These are phyloP conservation scores for Thermothelomyces thermophilus DNA, from an alignment of 2,329 filamentous ascomycete species.

Conservation along the genomic window DNA sequence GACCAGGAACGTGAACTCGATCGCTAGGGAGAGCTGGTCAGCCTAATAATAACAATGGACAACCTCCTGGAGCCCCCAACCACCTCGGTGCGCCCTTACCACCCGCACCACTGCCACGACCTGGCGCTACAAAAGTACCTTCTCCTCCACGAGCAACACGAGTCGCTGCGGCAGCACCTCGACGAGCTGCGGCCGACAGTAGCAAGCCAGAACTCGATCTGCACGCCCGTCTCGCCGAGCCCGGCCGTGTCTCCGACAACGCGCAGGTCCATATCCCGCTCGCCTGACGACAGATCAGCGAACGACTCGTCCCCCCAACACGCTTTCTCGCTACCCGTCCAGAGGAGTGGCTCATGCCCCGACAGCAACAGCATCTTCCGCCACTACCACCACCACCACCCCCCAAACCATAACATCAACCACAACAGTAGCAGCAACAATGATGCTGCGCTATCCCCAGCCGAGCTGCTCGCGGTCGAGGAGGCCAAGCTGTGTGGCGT, in stretches of 20 bases:
- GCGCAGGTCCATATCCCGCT: conserved; percentile 50
- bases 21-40: conserved; percentile 1
- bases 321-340: conserved; percentile 24
- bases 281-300: conserved; percentile 45
- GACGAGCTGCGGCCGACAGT: conserved; percentile 40
- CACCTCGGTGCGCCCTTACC: conserved; percentile 4
- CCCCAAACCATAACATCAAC: conserved; percentile 7
- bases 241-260: conserved; percentile 57
- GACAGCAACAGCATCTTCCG: conserved; percentile 20
- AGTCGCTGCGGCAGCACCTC: conserved; percentile 45
- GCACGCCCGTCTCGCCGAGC: conserved; percentile 35
- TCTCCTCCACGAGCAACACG: conserved; percentile 47
- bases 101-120: conserved; percentile 34
- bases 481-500: conserved; percentile 49
- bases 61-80: conserved; percentile 15
- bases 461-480: conserved; percentile 45
- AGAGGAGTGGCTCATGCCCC: conserved; percentile 28
- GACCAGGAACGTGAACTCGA: conserved; percentile 9
- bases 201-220: conserved; percentile 25
- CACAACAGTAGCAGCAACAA: too few species aligned
- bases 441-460: conserved; percentile 40
- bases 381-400: background rate
- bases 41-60: conserved; percentile 9
- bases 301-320: conserved; percentile 31
- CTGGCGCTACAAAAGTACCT: conserved; percentile 50